Base-by-base conservation (phyloP, 768 basidiomycete species). In the Hysterangium stoloniferum region DNA sequence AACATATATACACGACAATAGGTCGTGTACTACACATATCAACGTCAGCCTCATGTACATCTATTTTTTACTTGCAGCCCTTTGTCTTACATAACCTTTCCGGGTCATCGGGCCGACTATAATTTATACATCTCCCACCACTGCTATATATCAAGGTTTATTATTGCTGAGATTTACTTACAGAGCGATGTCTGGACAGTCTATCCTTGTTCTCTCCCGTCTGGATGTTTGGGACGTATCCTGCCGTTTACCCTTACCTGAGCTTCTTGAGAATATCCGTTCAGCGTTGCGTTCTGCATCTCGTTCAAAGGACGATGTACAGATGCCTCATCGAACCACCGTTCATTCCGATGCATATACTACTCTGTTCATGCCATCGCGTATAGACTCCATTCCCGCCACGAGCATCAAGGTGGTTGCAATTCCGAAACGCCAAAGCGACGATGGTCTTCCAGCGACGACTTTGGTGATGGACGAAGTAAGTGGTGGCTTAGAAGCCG, bases 311-410 rank as follows among this genome's bases (percentile, higher is more conserved):
- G 25, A 11, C 9, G 6, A 8, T 12, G 19, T 45, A 3, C 59
- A 68, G 47, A 69, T 67, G 9, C 90, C 90, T 3, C 82, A 78
- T 48, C 74, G 91, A 43, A 77, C 74, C 0, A 65, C 71, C 0
- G 61, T 92, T 9, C 67, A 69, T 0, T 78, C 74, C 45, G 58
- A 63, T 6, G 69, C 72, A 36, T 79, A 89, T 56, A 82, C 73
- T 1, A 70, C 76, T 0, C 69, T 96, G 2, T 86, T 91, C 65
- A 95, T 95, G 92, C 90, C 92, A 2, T 78, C 86, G 6, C 76
- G 83, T 22, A 69, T 84, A 8, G 61, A 66, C 6, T 54, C 63
- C 11, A 57, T 62, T 6, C 80, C 80, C 1, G 84, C 84, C 1
- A 68, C 84, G 2, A 71, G 60, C 6, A 55, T 89, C 53, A 94